phyloP scores from a whole-genome alignment of 2,329 filamentous ascomycete species.

The Pseudogymnoascus sp. region DNA sequence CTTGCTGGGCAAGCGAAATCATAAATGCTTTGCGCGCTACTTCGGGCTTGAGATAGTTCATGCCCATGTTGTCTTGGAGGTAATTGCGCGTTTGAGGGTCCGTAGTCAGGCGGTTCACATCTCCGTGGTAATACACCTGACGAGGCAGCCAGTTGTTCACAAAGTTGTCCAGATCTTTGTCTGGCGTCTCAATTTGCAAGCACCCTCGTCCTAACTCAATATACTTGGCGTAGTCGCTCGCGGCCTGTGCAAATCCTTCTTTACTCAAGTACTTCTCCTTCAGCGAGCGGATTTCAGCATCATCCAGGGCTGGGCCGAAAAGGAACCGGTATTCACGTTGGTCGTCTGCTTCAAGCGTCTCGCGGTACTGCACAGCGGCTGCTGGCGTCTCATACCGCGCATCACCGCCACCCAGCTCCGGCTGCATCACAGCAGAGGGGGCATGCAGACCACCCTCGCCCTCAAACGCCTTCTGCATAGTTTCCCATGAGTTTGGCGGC shows the following conservation, averaged over 20 bases:
- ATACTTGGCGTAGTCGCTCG: conserved; percentile 42
- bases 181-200: conserved; percentile 44
- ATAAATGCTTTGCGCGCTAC: conserved; percentile 42
- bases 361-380: conserved; percentile 45
- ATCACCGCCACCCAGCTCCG: conserved; percentile 37
- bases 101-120: conserved; percentile 49
- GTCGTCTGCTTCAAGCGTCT: conserved; percentile 33
- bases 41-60: conserved; percentile 46
- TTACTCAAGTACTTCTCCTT: conserved; percentile 41
- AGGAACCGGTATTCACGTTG: conserved; percentile 43
- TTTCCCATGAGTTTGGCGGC: conserved; percentile 43
- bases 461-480: conserved; percentile 44
- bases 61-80: conserved; percentile 53
- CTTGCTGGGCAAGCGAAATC: conserved; percentile 44
- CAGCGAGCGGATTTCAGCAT: conserved; percentile 40
- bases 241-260: conserved; percentile 38
- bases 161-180: conserved; percentile 47
- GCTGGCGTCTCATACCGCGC: conserved; percentile 48
- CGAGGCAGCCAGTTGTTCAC: conserved; percentile 52
- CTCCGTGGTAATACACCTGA: conserved; percentile 51
- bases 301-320: conserved; percentile 46
- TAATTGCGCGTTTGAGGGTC: conserved; percentile 53
- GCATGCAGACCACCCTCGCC: conserved; percentile 48
- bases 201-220: conserved; percentile 43
- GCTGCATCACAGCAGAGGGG: conserved; percentile 36